These are phyloP conservation scores for Starmerella kuoi DNA, from an alignment of 805 yeast genomes.

Conservation along the genomic window DNA sequence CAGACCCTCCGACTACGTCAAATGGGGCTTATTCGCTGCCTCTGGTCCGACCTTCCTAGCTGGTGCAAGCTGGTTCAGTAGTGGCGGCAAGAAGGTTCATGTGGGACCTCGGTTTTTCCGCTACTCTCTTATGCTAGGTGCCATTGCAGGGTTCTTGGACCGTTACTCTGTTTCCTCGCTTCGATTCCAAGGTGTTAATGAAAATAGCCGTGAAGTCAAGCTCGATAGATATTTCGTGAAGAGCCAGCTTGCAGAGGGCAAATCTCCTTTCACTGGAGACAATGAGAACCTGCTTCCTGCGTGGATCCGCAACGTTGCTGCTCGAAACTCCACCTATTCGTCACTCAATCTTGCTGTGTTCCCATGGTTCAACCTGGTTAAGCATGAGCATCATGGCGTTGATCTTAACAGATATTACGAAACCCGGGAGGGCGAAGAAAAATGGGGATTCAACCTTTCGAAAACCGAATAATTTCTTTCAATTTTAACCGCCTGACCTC, in stretches of 20 bases:
- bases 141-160: conserved; percentile 58
- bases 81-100: conserved; percentile 36
- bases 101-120: conserved; percentile 51
- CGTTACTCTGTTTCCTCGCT: conserved; percentile 55
- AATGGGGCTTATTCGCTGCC: conserved; percentile 38
- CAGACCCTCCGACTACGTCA: conserved; percentile 51
- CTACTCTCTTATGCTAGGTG: conserved; percentile 50
- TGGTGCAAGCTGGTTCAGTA: conserved; percentile 38
- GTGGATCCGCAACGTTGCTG: conserved; percentile 60
- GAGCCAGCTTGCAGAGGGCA: conserved; percentile 48
- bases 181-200: conserved; percentile 69
- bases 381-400: conserved; percentile 75
- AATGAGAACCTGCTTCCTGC: conserved; percentile 44
- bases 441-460: conserved; percentile 38
- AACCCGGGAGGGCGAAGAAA: conserved; percentile 43
- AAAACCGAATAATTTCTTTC: conserved; percentile 3
- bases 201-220: conserved; percentile 56
- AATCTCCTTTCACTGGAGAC: conserved; percentile 52
- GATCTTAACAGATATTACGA: conserved; percentile 46
- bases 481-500: no score
- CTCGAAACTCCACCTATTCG: conserved; percentile 66
- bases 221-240: conserved; percentile 68
- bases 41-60: conserved; percentile 39
- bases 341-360: conserved; percentile 45
- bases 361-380: conserved; percentile 74